phyloP scores from a whole-genome alignment of 441 rosid species.

The Jatropha multifida region DNA sequence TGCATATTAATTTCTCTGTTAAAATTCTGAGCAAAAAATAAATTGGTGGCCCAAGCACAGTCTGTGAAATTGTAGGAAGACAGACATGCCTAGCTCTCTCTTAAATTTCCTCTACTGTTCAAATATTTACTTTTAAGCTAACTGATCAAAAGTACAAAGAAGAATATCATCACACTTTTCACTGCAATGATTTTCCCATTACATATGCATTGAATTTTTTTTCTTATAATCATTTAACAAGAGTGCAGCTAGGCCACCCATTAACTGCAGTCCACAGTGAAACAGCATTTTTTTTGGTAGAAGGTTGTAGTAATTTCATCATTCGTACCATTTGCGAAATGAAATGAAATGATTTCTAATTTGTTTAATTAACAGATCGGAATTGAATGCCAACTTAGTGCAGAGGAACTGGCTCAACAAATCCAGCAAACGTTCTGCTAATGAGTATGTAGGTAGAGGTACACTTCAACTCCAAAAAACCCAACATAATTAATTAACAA shows the following conservation, averaged over 20 bases:
- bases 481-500: not conserved
- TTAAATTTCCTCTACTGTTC: not conserved
- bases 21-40: conserved; percentile 7
- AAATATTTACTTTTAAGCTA: not conserved
- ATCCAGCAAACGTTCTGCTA: conserved; percentile 83
- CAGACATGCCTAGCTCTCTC: not conserved
- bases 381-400: conserved; percentile 92
- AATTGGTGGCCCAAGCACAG: conserved; percentile 8
- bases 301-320: not conserved
- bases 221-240: not conserved
- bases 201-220: not conserved
- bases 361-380: conserved; percentile 62
- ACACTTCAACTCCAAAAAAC: not conserved
- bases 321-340: too few relatives aligned
- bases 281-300: not conserved
- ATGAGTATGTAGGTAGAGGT: not conserved
- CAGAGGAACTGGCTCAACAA: conserved; percentile 90
- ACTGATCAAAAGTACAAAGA: conserved; percentile 5
- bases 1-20: not conserved
- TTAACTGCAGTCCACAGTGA: not conserved
- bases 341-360: not conserved
- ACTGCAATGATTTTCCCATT: conserved; percentile 7
- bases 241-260: not conserved
- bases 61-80: conserved; percentile 6
- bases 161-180: not conserved